These are phyloP conservation scores for Aspergillus haitiensis DNA, from an alignment of 495 filamentous ascomycete species.

Conservation along the genomic window DNA sequence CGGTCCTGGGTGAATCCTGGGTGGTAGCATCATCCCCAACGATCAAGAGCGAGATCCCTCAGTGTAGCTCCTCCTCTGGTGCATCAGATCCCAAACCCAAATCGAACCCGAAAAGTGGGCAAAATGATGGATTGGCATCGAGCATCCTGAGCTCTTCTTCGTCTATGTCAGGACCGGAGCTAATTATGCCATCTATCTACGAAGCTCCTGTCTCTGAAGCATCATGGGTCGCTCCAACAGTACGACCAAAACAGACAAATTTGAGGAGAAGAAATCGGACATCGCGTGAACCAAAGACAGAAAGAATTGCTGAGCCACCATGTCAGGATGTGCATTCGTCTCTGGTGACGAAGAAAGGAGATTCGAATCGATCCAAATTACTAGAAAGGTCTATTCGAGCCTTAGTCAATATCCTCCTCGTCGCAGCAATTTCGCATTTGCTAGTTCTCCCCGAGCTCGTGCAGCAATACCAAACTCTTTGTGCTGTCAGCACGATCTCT, in stretches of 20 bases:
- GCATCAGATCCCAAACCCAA: constrained; percentile 6
- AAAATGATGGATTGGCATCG: constrained; percentile 29
- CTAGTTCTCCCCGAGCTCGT: constrained; percentile 45
- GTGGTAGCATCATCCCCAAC: constrained; percentile 33
- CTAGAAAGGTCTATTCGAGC: constrained; percentile 25
- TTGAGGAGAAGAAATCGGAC: constrained; percentile 35
- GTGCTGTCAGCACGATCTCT: constrained; percentile 30
- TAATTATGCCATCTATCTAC: constrained; percentile 50
- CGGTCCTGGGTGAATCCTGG: constrained; percentile 43
- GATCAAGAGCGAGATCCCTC: constrained; percentile 18
- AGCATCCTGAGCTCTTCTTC: constrained; percentile 27
- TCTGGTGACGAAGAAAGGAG: constrained; percentile 6
- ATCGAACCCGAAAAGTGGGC: constrained; percentile 8
- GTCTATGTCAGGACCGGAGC: constrained; percentile 43
- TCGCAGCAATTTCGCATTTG: constrained; percentile 38
- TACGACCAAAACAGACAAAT: constrained; percentile 23
- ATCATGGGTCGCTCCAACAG: constrained; percentile 42
- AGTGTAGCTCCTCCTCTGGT: not conserved
- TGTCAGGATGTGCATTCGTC: constrained; percentile 1
- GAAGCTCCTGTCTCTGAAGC: constrained; percentile 37
- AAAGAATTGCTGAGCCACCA: constrained; percentile 3
- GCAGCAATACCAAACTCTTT: constrained; percentile 38
- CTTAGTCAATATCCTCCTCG: constrained; percentile 35
- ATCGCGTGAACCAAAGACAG: constrained; percentile 11
- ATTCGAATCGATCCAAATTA: not conserved